Evolutionary conservation across 768 basidiomycete genomes (phyloP).

Genomic region (Hydnum rufescens): DNA sequence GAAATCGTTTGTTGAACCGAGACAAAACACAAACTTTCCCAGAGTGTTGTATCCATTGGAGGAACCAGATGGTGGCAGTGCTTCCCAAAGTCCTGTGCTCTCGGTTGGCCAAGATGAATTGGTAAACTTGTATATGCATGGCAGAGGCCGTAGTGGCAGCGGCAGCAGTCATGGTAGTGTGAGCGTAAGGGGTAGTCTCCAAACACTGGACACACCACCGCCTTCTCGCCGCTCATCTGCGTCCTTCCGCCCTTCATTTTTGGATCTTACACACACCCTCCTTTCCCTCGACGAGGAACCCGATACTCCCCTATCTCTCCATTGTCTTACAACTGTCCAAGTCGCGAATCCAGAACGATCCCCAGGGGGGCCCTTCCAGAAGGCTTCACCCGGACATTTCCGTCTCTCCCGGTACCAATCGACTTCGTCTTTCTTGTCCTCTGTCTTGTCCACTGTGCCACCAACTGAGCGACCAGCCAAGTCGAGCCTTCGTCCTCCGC

Average conservation of each 20-base stretch:
- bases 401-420: background rate
- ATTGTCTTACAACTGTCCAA: too few species aligned
- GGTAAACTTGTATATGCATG: background rate
- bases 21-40: too few species aligned
- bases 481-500: background rate
- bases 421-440: background rate
- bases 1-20: too few species aligned
- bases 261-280: background rate
- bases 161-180: background rate
- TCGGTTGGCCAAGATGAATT: background rate
- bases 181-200: too few species aligned
- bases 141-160: background rate
- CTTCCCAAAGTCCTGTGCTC: background rate
- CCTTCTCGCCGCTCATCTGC: background rate
- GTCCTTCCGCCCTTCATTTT: background rate
- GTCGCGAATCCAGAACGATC: background rate
- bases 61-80: background rate
- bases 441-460: background rate
- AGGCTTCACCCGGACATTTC: background rate
- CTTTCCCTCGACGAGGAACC: background rate
- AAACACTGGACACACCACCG: background rate
- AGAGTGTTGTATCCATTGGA: background rate
- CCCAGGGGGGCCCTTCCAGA: background rate
- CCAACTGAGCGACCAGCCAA: background rate
- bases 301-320: too few species aligned